Base-by-base conservation (phyloP, 257 asterid genomes). In the Salvia miltiorrhiza region DNA sequence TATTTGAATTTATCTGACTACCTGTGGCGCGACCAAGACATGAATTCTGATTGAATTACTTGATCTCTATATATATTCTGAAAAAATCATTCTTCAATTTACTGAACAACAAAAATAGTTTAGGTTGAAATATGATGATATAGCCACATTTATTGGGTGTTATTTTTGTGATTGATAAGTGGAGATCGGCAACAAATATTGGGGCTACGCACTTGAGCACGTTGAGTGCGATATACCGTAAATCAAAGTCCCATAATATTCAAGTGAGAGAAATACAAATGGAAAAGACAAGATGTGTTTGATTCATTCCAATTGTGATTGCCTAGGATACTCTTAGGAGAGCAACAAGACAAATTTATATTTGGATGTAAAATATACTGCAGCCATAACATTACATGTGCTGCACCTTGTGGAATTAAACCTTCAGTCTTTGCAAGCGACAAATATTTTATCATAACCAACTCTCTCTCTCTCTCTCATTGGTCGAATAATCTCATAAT, bases 261-360 rank as follows among this genome's bases (percentile, higher is more conserved):
- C 0, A 23, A 54, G 9, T 26, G n/a, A 55, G 21, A 28, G 40
- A 28, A 6, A 55, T 24, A 12, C 35, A 55, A 55, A 55, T 11
- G 5, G 62, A 55, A 24, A 55, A 13, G 62, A 55, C 21, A 55
- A 26, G 13, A 55, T 13, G 2, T 9, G 49, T 50, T 11, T 21
- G 63, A 61, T 50, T 49, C 19, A 75, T 57, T 56, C 7, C 19
- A 50, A 39, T 39, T 60, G 20, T 50, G 60, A 24, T 7, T 66
- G 81, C 78, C 58, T 77, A 61, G 81, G 78, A 77, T 77, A 59
- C 81, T 77, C 77, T 67, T 3, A 0, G 19, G 41, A 55, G 69
- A 10, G 62, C 40, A 69, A 71, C 43, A 20, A 57, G 77, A 76
- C 73, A 70, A 70, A 24, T 30, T 10, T 12, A 21, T 63, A 17